phyloP scores from a whole-genome alignment of 257 asterid genomes.

The Cordia subcordata region DNA sequence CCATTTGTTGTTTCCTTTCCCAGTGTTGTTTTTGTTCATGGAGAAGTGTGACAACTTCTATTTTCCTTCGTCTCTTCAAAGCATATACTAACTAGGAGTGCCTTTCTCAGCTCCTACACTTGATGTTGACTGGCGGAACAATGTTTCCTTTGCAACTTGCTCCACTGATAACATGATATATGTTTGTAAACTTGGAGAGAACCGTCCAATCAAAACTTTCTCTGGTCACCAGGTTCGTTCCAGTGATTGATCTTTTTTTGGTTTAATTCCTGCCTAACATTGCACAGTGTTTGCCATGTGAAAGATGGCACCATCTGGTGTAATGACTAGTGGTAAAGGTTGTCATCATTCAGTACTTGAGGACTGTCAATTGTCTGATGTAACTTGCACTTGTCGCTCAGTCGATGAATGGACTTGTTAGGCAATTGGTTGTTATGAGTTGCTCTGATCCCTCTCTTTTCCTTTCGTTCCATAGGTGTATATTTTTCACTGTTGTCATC shows the following conservation, averaged over 20 bases:
- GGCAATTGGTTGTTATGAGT: too few relatives aligned
- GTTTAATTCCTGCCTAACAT: neutral
- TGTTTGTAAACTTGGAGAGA: constrained; percentile 93
- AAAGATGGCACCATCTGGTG: too few relatives aligned
- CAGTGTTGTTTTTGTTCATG: neutral
- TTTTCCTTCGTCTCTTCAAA: constrained; percentile 5
- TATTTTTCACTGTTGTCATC: too few relatives aligned
- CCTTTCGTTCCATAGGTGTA: too few relatives aligned
- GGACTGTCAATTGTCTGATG: too few relatives aligned
- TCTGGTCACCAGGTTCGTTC: constrained; percentile 80
- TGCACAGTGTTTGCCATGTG: too few relatives aligned
- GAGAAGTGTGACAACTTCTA: neutral
- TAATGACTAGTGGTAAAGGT: too few relatives aligned
- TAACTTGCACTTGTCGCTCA: too few relatives aligned
- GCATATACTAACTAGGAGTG: constrained; percentile 1
- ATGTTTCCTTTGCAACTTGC: constrained; percentile 86
- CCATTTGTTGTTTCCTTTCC: constrained; percentile 10
- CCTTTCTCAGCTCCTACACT: constrained; percentile 72
- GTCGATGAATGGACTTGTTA: too few relatives aligned
- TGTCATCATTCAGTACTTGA: too few relatives aligned
- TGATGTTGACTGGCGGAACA: constrained; percentile 98
- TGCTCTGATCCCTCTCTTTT: too few relatives aligned
- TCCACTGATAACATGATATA: constrained; percentile 95
- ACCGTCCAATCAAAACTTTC: constrained; percentile 68
- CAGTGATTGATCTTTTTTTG: constrained; percentile 5